Conservation (phyloP, 2,329 filamentous ascomycete genomes). For the Penicillium brasilianum region DNA sequence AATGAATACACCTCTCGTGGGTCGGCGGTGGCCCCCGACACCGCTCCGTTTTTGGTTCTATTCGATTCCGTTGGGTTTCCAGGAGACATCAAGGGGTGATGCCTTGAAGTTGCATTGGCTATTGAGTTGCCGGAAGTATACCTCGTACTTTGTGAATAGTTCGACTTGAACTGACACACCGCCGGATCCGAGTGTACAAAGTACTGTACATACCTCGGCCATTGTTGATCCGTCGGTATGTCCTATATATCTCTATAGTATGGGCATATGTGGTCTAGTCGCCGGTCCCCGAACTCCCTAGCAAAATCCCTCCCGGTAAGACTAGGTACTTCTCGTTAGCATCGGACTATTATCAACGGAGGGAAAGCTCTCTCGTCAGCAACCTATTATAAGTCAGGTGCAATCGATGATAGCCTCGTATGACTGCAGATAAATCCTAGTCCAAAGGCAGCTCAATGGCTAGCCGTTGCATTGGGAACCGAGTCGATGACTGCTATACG, state of each 20-base stretch:
- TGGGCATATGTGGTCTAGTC: neutral
- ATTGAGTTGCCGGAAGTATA: neutral
- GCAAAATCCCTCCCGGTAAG: neutral
- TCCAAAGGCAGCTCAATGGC: neutral
- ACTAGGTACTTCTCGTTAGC: neutral
- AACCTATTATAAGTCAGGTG: no score
- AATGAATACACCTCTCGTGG: conserved; percentile 1
- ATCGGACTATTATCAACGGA: neutral
- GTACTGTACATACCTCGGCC: neutral
- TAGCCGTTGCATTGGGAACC: neutral
- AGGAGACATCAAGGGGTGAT: neutral
- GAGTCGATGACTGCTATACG: neutral
- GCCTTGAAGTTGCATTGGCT: neutral
- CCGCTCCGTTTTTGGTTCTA: neutral
- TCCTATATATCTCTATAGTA: no score
- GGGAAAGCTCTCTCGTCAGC: neutral
- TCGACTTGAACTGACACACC: neutral
- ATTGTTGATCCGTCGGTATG: neutral
- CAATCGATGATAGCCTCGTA: neutral
- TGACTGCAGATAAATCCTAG: neutral
- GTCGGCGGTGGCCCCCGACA: neutral
- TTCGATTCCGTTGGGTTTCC: conserved; percentile 18
- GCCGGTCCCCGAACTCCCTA: neutral
- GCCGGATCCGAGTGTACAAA: conserved; percentile 16
- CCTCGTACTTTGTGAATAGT: neutral